phyloP scores from a whole-genome alignment of 345 rosid species.

The Anacardium occidentale region DNA sequence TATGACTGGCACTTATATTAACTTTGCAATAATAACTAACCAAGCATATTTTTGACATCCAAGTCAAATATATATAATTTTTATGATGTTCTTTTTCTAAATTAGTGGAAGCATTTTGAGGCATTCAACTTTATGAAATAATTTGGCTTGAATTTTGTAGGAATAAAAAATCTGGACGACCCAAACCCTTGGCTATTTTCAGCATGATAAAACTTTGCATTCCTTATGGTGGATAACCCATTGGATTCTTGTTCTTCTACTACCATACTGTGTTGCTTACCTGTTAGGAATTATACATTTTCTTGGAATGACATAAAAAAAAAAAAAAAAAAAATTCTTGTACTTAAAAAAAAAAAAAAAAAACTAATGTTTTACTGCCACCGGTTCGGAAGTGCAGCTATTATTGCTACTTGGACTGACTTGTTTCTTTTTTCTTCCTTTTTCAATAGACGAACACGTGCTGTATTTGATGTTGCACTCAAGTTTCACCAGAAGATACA shows the following conservation, averaged over 20 bases:
- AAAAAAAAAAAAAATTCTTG: background rate
- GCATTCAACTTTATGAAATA: background rate
- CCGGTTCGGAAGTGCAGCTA: background rate
- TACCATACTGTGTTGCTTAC: background rate
- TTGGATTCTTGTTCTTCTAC: background rate
- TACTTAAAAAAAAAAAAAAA: background rate
- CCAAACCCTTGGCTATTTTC: background rate
- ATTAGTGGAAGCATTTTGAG: background rate
- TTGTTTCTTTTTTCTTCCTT: background rate
- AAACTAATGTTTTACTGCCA: too few relatives aligned
- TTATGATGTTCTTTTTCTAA: background rate
- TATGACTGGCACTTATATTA: background rate
- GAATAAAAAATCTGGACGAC: background rate
- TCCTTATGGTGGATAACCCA: background rate
- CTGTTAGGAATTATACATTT: background rate
- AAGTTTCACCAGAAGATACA: slow-evolving; percentile 70
- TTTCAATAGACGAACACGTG: slow-evolving; percentile 56
- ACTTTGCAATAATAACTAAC: background rate
- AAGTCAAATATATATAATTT: background rate
- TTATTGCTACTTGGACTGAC: background rate
- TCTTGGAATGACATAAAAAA: background rate
- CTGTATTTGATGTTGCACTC: slow-evolving; percentile 61
- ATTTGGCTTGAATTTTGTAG: background rate
- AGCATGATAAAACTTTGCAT: background rate
- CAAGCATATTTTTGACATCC: background rate